Evolutionary conservation across 352 stramenopile genomes (phyloP).

Genomic region (Achlya hypogyna): DNA sequence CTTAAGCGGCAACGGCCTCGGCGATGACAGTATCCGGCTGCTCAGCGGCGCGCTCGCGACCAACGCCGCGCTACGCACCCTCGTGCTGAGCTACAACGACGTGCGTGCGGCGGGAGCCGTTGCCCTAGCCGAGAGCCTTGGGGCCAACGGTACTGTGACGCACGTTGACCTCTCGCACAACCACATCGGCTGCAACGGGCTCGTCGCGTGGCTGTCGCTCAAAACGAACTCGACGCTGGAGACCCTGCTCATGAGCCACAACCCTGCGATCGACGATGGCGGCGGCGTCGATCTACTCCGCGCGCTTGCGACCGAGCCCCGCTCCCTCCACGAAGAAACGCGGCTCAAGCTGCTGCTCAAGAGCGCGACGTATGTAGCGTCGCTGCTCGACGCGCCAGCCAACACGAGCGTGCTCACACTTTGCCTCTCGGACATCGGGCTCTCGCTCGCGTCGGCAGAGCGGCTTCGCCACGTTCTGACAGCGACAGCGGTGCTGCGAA

Average conservation of each 20-base stretch:
- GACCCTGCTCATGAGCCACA: slow-evolving; percentile 57
- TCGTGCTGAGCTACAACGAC: slow-evolving; percentile 66
- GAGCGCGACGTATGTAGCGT: slow-evolving; percentile 23
- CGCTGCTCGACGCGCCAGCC: slow-evolving; percentile 16
- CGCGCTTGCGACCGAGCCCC: slow-evolving; percentile 32
- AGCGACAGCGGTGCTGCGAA: slow-evolving; percentile 53
- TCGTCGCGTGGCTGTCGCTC: slow-evolving; percentile 55
- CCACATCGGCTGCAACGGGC: slow-evolving; percentile 42
- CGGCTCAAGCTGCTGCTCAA: slow-evolving; percentile 44
- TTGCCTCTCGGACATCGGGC: neutral
- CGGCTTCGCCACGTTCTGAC: slow-evolving; percentile 26
- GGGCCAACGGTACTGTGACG: slow-evolving; percentile 31
- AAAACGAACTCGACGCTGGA: slow-evolving; percentile 37
- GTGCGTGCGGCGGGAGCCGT: slow-evolving; percentile 43
- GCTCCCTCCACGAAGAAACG: slow-evolving; percentile 33
- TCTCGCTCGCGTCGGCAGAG: neutral
- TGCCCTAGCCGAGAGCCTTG: slow-evolving; percentile 40
- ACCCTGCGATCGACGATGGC: slow-evolving; percentile 42
- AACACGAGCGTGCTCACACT: slow-evolving; percentile 12
- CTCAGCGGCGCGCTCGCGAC: slow-evolving; percentile 43
- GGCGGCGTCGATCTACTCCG: slow-evolving; percentile 44
- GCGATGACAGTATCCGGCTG: slow-evolving; percentile 40
- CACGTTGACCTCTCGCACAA: slow-evolving; percentile 64
- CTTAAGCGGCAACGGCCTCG: slow-evolving; percentile 56
- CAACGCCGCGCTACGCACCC: slow-evolving; percentile 39